Percentiles rank a stretch among this genome's conserved stretches.
These are phyloP conservation scores for Solanum lycopersicoides DNA, from an alignment of 257 asterid genomes.

Conservation along the genomic window DNA sequence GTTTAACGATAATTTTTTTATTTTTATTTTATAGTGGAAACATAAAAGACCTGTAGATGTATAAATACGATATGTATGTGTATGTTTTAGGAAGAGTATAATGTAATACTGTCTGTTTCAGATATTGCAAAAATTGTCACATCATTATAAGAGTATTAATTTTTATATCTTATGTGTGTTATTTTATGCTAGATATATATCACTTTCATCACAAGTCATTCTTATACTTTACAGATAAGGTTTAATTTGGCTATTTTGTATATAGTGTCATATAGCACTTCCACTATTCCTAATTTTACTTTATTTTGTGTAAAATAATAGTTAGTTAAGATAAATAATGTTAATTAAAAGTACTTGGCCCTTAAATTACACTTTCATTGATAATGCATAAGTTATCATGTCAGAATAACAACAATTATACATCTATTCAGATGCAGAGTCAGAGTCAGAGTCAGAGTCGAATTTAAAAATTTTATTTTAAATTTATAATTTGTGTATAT, in stretches of 20 bases:
- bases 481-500: too few species aligned
- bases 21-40: neutral
- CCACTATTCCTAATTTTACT: neutral
- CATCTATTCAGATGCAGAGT: too few species aligned
- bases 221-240: constrained; percentile 17
- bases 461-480: too few species aligned
- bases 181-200: neutral
- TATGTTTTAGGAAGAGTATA: neutral
- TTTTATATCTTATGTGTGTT: neutral
- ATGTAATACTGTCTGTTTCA: neutral
- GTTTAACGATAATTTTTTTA: neutral
- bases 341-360: neutral
- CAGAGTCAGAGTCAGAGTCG: too few species aligned
- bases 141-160: neutral
- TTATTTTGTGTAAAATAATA: neutral
- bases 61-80: neutral
- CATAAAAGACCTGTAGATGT: neutral
- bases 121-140: neutral
- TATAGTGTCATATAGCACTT: neutral
- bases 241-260: neutral
- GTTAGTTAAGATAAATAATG: neutral
- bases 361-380: neutral
- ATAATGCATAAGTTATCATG: neutral
- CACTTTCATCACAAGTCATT: constrained; percentile 12
- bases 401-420: neutral